Evolutionary conservation across 1,139 yeast species (phyloP).

Genomic region (Geotrichum bryndzae): DNA sequence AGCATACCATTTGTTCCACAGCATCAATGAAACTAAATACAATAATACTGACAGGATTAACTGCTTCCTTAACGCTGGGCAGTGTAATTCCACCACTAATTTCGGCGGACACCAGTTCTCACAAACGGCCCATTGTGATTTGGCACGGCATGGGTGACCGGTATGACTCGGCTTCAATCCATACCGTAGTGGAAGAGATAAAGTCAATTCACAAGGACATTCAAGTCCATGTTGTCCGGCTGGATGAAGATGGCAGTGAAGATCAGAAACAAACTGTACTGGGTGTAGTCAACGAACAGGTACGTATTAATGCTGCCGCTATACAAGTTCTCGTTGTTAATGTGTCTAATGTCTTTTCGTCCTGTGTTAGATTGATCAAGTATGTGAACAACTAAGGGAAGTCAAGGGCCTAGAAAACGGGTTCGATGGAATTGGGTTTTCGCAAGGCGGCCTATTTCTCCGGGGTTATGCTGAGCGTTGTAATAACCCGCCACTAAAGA

Average conservation of each 20-base stretch:
- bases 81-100: not conserved
- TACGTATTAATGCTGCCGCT: slow-evolving; percentile 27
- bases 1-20: not conserved
- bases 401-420: slow-evolving; percentile 46
- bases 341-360: not conserved
- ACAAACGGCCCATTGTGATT: slow-evolving; percentile 51
- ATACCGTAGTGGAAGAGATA: slow-evolving; percentile 42
- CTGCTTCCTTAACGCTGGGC: not conserved
- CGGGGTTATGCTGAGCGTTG: slow-evolving; percentile 61
- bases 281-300: slow-evolving; percentile 53
- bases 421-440: slow-evolving; percentile 71
- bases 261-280: slow-evolving; percentile 54
- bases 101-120: not conserved
- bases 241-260: slow-evolving; percentile 44
- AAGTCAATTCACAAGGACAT: slow-evolving; percentile 46
- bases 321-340: not conserved
- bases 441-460: slow-evolving; percentile 75
- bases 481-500: slow-evolving; percentile 43
- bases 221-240: slow-evolving; percentile 47
- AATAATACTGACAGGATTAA: not conserved
- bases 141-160: slow-evolving; percentile 88
- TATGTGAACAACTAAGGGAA: slow-evolving; percentile 40
- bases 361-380: slow-evolving; percentile 27
- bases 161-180: slow-evolving; percentile 58
- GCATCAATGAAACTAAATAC: not conserved